Percentiles rank a stretch among this genome's conserved stretches.
These are phyloP conservation scores for Solanum hybrid DNA, from an alignment of 305 asterid genomes.

Conservation along the genomic window DNA sequence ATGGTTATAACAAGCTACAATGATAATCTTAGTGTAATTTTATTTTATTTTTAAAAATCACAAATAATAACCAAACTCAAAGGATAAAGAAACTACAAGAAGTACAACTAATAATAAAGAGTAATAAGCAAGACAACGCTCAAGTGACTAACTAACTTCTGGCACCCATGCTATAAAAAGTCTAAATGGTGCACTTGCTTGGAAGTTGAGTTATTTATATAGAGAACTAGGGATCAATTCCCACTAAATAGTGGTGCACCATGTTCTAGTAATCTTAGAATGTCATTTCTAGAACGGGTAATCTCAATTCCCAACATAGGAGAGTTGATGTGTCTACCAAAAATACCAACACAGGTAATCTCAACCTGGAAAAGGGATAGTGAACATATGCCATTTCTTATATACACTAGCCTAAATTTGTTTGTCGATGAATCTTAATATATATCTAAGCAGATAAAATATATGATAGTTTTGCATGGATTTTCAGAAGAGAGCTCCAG, in stretches of 20 bases:
- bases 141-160: not conserved
- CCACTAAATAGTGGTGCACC: not conserved
- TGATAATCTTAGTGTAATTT: not conserved
- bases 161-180: not conserved
- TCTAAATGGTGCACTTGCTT: not conserved
- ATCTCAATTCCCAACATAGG: not conserved
- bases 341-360: not conserved
- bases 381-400: not conserved
- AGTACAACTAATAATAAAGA: not conserved
- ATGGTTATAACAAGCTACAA: not conserved
- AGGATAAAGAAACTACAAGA: not conserved
- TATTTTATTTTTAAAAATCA: not conserved
- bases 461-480: not conserved
- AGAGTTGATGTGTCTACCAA: not conserved
- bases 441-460: not conserved
- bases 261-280: not conserved
- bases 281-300: not conserved
- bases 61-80: not conserved
- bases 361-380: not conserved
- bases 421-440: not conserved
- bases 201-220: not conserved
- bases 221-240: not conserved
- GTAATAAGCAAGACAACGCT: not conserved
- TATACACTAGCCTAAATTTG: not conserved
- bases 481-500: not conserved